Evolutionary conservation across 306 rosid species (phyloP), one percentile per base, ranked within the genome.

Genomic region (Comarum palustre): DNA sequence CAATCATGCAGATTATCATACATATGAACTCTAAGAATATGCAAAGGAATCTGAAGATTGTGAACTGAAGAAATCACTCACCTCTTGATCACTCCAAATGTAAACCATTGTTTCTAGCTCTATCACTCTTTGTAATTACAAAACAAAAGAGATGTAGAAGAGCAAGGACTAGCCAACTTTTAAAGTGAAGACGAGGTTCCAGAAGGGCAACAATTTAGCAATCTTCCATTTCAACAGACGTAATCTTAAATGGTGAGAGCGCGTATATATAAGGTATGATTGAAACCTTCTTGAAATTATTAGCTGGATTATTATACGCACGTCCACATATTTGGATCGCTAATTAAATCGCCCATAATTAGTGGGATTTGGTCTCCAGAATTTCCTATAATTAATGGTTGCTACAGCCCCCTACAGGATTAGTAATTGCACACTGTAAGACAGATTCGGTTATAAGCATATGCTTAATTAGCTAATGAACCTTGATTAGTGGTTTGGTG

Each of bases 351-450:
- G 25, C 54, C 87, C 89, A 58, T 76, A 68, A 51, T 73, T 76
- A 24, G 5, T 48, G 87, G 87, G 78, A 82, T 78, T 58, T 25
- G 83, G 87, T 76, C 80, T 78, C 46, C 77, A n/a, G n/a, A n/a
- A n/a, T n/a, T n/a, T n/a, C n/a, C n/a, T n/a, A n/a, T n/a, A n/a
- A n/a, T n/a, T n/a, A n/a, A 24, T 75, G 19, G 25, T 65, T 36
- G 24, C 47, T 75, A 14, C 46, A 34, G 25, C n/a, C n/a, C n/a
- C n/a, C n/a, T n/a, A 17, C 14, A 17, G 36, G 55, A 11, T 50
- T 69, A 17, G 59, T 46, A 48, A 68, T 68, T 27, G 58, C 55
- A 50, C 29, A 48, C 7, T 27, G 20, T 11, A n/a, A n/a, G n/a
- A n/a, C n/a, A n/a, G n/a, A n/a, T n/a, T n/a, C n/a, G n/a, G n/a